Percentiles rank a stretch among this genome's conserved stretches.
Conservation (phyloP, 2,329 filamentous ascomycete species). For the Microdochium paspali region DNA sequence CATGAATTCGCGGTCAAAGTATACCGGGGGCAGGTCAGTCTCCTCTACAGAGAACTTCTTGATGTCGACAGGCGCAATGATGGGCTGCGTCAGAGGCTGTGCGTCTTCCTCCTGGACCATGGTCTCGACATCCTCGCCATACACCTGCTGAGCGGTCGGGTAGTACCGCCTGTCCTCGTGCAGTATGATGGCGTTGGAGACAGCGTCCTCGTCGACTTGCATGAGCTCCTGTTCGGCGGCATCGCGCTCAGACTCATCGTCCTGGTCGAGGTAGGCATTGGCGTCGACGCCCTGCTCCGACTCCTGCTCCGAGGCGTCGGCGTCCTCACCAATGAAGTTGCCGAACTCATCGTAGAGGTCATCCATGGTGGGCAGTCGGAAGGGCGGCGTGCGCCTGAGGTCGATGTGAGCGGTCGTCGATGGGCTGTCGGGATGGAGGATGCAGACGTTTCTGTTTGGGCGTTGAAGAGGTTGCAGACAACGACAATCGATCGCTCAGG, state of each 20-base stretch:
- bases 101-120: slow-evolving; percentile 96
- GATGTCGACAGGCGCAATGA: slow-evolving; percentile 83
- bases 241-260: slow-evolving; percentile 56
- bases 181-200: slow-evolving; percentile 92
- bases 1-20: slow-evolving; percentile 87
- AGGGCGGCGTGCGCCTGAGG: background rate
- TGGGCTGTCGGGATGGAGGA: background rate
- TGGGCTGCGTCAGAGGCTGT: slow-evolving; percentile 83
- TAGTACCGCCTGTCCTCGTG: slow-evolving; percentile 99
- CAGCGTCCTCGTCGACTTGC: slow-evolving; percentile 84
- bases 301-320: slow-evolving; percentile 74
- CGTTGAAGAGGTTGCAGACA: too few species aligned
- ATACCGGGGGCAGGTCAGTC: slow-evolving; percentile 77
- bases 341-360: slow-evolving; percentile 99
- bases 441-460: too few species aligned
- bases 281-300: slow-evolving; percentile 68
- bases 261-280: slow-evolving; percentile 73
- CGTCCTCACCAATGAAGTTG: slow-evolving; percentile 94
- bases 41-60: slow-evolving; percentile 97
- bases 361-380: slow-evolving; percentile 53
- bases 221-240: slow-evolving; percentile 74
- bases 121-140: slow-evolving; percentile 89
- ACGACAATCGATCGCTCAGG: too few species aligned
- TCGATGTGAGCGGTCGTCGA: background rate
- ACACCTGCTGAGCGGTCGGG: slow-evolving; percentile 92